Percentiles rank a stretch among this genome's conserved stretches.
These are phyloP conservation scores for Neofusicoccum sp. DNA, from an alignment of 2,329 filamentous ascomycete species.

Conservation along the genomic window DNA sequence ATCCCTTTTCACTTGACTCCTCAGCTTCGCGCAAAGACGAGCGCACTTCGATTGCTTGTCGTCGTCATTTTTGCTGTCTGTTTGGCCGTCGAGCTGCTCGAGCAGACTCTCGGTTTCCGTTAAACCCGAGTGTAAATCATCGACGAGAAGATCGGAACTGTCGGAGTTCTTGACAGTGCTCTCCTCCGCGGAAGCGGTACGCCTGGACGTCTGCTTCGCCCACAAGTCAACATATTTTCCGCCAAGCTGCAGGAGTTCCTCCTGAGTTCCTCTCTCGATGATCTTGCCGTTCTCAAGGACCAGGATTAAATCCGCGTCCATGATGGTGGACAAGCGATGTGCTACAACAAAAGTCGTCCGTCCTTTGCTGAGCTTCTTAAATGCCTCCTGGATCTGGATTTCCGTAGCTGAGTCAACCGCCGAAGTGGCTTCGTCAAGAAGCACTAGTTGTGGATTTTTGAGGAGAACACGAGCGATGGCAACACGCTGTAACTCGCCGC, in stretches of 20 bases:
- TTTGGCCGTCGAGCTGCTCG: constrained; percentile 4
- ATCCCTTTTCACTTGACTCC: not conserved
- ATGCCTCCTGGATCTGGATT: constrained; percentile 63
- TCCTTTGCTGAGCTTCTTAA: constrained; percentile 57
- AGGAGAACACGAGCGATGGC: constrained; percentile 73
- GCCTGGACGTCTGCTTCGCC: constrained; percentile 68
- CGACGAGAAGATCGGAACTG: not conserved
- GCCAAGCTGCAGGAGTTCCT: constrained; percentile 66
- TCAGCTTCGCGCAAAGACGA: not conserved
- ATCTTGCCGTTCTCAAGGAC: constrained; percentile 76
- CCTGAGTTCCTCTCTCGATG: constrained; percentile 74
- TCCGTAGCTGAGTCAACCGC: constrained; percentile 76
- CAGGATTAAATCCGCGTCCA: constrained; percentile 79
- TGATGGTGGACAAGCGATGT: constrained; percentile 82
- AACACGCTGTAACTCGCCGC: constrained; percentile 65
- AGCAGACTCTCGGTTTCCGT: not conserved
- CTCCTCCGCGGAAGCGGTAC: not conserved
- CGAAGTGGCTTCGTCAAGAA: constrained; percentile 85
- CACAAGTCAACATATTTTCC: constrained; percentile 83
- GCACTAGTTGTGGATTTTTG: constrained; percentile 76
- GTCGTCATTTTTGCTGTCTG: not conserved
- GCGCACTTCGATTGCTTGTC: not conserved
- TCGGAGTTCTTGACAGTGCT: constrained; percentile 4
- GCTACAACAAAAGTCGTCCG: constrained; percentile 68
- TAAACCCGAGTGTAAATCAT: not conserved